Evolutionary conservation across 768 basidiomycete genomes (phyloP).

Genomic region (Hericium coralloides): DNA sequence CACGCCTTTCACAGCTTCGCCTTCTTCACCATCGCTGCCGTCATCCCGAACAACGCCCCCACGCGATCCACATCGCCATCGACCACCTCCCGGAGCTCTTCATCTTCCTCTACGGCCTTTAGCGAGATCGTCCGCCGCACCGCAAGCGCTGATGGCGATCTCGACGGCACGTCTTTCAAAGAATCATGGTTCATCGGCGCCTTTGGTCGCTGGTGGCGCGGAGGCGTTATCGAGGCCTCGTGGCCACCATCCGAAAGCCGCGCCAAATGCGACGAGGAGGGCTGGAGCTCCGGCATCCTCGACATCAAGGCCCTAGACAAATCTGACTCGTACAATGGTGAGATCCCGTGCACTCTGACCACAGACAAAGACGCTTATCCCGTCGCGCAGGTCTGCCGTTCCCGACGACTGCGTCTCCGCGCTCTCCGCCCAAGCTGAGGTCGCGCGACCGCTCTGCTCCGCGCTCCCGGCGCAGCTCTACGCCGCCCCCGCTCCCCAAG

Average conservation of each 20-base stretch:
- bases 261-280: slow-evolving; percentile 56
- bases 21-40: slow-evolving; percentile 78
- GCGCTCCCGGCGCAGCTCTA: slow-evolving; percentile 41
- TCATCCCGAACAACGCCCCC: slow-evolving; percentile 38
- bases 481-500: slow-evolving; percentile 79
- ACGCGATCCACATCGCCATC: slow-evolving; percentile 10
- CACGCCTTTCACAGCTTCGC: slow-evolving; percentile 82
- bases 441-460: slow-evolving; percentile 24
- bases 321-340: slow-evolving; percentile 60
- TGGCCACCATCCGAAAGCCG: slow-evolving; percentile 56
- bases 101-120: slow-evolving; percentile 7
- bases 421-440: slow-evolving; percentile 34
- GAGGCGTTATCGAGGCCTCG: slow-evolving; percentile 74
- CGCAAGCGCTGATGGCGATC: slow-evolving; percentile 16
- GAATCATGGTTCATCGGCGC: slow-evolving; percentile 89
- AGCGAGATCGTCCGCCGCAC: background rate
- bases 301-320: slow-evolving; percentile 67
- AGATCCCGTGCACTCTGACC: slow-evolving; percentile 26
- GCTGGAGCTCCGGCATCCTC: slow-evolving; percentile 71
- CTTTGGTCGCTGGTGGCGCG: slow-evolving; percentile 89
- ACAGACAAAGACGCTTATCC: background rate
- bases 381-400: slow-evolving; percentile 11
- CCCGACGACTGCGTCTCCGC: slow-evolving; percentile 12
- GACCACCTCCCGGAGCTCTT: slow-evolving; percentile 7
- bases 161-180: slow-evolving; percentile 44